Conservation (phyloP, 108 stramenopile species). For the Heterococcus sp. region DNA sequence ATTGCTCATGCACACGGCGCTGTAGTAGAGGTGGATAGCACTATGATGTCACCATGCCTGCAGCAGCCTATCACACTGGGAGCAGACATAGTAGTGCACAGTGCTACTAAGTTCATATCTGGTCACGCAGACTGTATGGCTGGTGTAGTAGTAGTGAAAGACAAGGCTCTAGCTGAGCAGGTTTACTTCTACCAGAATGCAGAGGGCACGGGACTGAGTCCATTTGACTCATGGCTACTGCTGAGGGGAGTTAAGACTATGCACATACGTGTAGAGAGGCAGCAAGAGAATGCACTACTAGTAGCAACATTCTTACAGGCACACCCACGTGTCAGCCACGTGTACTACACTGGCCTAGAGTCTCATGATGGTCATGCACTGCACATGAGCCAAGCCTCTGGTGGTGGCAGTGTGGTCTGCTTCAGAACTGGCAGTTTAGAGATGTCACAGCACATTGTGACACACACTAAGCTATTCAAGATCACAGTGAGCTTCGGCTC, state of each 20-base stretch:
- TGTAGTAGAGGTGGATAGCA: slow-evolving; percentile 83
- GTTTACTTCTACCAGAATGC: slow-evolving; percentile 76
- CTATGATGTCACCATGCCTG: slow-evolving; percentile 83
- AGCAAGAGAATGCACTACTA: slow-evolving; percentile 33
- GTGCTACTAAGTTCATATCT: slow-evolving; percentile 81
- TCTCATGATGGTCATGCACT: slow-evolving; percentile 42
- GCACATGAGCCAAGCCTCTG: slow-evolving; percentile 47
- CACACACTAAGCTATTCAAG: slow-evolving; percentile 55
- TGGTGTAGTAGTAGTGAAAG: slow-evolving; percentile 73
- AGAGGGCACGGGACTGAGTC: slow-evolving; percentile 79
- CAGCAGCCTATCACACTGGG: slow-evolving; percentile 79
- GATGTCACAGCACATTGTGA: slow-evolving; percentile 48
- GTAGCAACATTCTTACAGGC: slow-evolving; percentile 31
- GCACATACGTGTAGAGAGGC: slow-evolving; percentile 74
- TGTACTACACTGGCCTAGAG: slow-evolving; percentile 46
- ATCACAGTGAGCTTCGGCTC: slow-evolving; percentile 61
- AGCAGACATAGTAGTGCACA: slow-evolving; percentile 76
- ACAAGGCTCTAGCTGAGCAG: slow-evolving; percentile 61
- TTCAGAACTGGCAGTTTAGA: slow-evolving; percentile 51
- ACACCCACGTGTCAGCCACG: slow-evolving; percentile 33
- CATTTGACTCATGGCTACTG: slow-evolving; percentile 82
- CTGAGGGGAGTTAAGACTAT: slow-evolving; percentile 82
- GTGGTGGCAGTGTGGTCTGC: slow-evolving; percentile 55
- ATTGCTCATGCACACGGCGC: slow-evolving; percentile 58
- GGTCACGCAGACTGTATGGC: slow-evolving; percentile 84